Base-by-base conservation (phyloP, 805 yeast species). In the Starmera amethionina region DNA sequence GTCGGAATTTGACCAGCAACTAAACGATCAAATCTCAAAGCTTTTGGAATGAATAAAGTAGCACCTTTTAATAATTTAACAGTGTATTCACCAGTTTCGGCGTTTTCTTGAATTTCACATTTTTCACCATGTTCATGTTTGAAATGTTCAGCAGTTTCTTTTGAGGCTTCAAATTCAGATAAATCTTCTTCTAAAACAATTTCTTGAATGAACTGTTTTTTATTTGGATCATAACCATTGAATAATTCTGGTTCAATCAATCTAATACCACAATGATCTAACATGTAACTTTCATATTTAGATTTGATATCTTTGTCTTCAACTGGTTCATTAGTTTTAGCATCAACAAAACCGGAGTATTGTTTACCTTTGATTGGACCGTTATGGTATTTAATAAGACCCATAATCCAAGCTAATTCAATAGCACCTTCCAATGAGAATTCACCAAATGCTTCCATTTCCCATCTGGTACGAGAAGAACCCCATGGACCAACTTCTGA, bases 391-490 rank as follows among this genome's bases (percentile, higher is more conserved):
- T 86, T 87, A 69, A 93, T 89, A 60, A 84, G 75, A 51, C 97
- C 97, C 97, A 93, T 93, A 54, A 93, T 89, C 97, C 97, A 93
- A 38, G 99, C 97, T 95, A 93, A 89, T 70, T 93, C 98, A 59
- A 93, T 82, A 59, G 96, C 83, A 58, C 98, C 98, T 68, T 93
- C 98, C 54, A 93, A 70, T 9, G 97, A 89, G 67, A 93, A 93
- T 59, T 84, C 87, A 56, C 98, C 98, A 45, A 63, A 51, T 36
- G 97, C 86, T 70, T 93, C 98, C 95, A 93, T 93, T 67, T 93
- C 97, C 98, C 98, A 93, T 74, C 98, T 79, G 42, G 98, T 93
- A 75, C 97, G 84, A 32, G 98, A 68, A 63, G 89, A 88, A 77
- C 98, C 98, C 96, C 97, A 94, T 57, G 98, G 98, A 60, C 97